These are phyloP conservation scores for Alternaria incomplexa DNA, from an alignment of 2,329 filamentous ascomycete species.

Conservation along the genomic window DNA sequence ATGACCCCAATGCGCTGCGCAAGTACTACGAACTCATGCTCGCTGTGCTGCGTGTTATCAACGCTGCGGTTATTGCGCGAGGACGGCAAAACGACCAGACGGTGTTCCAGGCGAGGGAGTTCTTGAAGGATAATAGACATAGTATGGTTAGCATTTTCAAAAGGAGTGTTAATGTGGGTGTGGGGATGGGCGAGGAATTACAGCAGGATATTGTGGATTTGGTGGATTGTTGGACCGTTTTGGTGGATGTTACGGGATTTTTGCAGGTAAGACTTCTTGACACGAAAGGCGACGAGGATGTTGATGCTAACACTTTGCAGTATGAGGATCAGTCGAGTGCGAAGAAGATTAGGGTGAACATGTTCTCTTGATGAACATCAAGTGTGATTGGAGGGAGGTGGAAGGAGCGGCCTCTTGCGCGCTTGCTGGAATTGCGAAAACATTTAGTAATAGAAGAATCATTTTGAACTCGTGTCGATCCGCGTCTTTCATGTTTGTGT, in stretches of 20 bases:
- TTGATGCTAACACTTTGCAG: conserved; percentile 22
- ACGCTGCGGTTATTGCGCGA: conserved; percentile 78
- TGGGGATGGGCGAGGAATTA: conserved; percentile 57
- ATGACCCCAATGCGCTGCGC: conserved; percentile 72
- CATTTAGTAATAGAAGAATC: too few relatives aligned
- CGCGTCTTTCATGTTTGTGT: too few relatives aligned
- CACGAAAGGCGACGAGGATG: background rate
- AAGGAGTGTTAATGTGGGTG: conserved; percentile 78
- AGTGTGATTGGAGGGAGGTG: too few relatives aligned
- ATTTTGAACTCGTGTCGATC: too few relatives aligned
- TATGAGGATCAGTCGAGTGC: conserved; percentile 36
- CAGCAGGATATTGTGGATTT: conserved; percentile 74
- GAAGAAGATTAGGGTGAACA: conserved; percentile 27
- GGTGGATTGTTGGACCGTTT: conserved; percentile 81
- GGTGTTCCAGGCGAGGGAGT: conserved; percentile 75
- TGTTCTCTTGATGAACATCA: conserved; percentile 23
- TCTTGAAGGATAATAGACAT: conserved; percentile 81
- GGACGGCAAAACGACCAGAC: conserved; percentile 79
- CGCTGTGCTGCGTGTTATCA: conserved; percentile 79
- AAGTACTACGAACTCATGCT: conserved; percentile 86
- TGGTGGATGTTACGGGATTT: conserved; percentile 84
- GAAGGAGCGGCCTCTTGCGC: too few relatives aligned
- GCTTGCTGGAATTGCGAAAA: too few relatives aligned
- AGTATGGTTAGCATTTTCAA: conserved; percentile 91
- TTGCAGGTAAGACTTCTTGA: conserved; percentile 69